These are phyloP conservation scores for Schizophyllum commune DNA, from an alignment of 1,284 basidiomycete genomes.

Conservation along the genomic window DNA sequence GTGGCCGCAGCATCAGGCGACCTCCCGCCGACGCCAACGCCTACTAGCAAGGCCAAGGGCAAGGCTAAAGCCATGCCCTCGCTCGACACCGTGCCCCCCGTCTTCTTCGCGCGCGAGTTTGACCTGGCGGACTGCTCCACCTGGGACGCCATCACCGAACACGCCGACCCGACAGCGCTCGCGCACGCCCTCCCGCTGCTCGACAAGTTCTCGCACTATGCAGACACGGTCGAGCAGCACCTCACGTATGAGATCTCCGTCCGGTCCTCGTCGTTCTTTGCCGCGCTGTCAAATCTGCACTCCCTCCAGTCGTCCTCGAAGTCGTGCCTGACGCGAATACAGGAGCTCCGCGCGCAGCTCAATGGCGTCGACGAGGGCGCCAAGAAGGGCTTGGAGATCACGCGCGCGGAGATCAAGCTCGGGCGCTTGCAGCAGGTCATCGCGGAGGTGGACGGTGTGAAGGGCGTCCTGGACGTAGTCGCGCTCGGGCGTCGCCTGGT, in stretches of 20 bases:
- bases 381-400: constrained; percentile 68
- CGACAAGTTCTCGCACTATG: constrained; percentile 89
- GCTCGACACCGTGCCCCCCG: constrained; percentile 70
- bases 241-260: constrained; percentile 89
- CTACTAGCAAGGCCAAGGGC: constrained; percentile 10
- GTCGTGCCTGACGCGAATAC: constrained; percentile 74
- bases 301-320: constrained; percentile 86
- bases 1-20: constrained; percentile 18
- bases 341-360: constrained; percentile 64
- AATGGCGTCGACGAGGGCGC: constrained; percentile 75
- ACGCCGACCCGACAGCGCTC: constrained; percentile 49
- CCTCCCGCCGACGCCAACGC: constrained; percentile 9
- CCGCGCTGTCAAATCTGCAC: constrained; percentile 90
- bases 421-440: constrained; percentile 53
- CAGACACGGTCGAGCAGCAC: constrained; percentile 93
- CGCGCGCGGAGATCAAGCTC: constrained; percentile 58
- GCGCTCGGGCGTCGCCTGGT: constrained; percentile 66
- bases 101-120: constrained; percentile 78
- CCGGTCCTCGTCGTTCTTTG: constrained; percentile 92
- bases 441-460: constrained; percentile 59
- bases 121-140: constrained; percentile 81
- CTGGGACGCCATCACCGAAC: constrained; percentile 78
- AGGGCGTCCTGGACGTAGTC: constrained; percentile 69
- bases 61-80: constrained; percentile 45
- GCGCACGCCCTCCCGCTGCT: constrained; percentile 70